Percentiles rank a stretch among this genome's conserved stretches.
phyloP scores from a whole-genome alignment of 441 rosid species.

The Eutrema salsugineum region DNA sequence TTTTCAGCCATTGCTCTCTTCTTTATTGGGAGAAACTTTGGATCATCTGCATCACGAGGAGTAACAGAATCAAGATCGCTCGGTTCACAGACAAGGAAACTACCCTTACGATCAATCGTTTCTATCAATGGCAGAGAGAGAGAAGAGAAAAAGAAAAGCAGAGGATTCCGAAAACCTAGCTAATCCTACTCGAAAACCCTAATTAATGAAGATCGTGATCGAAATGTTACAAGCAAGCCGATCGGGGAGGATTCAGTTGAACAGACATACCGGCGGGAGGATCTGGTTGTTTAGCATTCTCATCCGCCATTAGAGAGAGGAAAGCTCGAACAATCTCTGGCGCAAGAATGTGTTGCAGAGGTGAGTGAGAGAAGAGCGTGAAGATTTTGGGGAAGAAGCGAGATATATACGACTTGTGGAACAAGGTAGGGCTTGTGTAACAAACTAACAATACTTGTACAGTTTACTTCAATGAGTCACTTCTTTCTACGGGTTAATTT shows the following conservation, averaged over 20 bases:
- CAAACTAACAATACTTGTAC: background rate
- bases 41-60: background rate
- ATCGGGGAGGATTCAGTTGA: background rate
- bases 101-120: too few relatives aligned
- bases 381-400: background rate
- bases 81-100: background rate
- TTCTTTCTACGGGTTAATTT: background rate
- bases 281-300: background rate
- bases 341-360: background rate
- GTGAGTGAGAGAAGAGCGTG: background rate
- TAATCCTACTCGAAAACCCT: slow-evolving; percentile 1
- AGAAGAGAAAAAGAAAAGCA: too few relatives aligned
- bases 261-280: background rate
- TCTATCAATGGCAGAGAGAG: too few relatives aligned
- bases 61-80: slow-evolving; percentile 9
- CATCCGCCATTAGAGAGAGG: slow-evolving; percentile 5
- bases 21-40: background rate
- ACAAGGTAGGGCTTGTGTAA: slow-evolving; percentile 6
- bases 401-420: slow-evolving; percentile 2
- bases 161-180: background rate
- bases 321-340: background rate
- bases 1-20: background rate
- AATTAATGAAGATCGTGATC: background rate
- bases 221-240: background rate
- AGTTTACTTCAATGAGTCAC: background rate